Conservation (phyloP, 2,329 filamentous ascomycete genomes). For the Capronia epimyces region DNA sequence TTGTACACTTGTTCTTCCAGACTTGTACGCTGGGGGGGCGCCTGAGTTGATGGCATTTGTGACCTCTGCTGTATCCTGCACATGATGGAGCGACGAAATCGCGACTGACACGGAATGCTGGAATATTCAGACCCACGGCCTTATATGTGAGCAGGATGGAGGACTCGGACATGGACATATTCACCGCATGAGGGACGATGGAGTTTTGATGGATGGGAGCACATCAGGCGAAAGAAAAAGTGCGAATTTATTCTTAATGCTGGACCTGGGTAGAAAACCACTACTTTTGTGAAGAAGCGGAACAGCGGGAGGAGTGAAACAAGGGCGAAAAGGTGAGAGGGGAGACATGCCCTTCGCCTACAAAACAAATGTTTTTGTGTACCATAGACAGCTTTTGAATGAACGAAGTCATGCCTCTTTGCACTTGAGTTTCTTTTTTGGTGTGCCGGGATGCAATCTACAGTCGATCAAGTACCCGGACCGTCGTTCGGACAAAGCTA, state of each 20-base stretch:
- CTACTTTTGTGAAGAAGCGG: background rate
- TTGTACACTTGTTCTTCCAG: conserved; percentile 23
- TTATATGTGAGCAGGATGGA: conserved; percentile 10
- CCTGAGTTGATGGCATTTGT: conserved; percentile 11
- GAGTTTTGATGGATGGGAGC: conserved; percentile 17
- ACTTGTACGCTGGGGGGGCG: conserved; percentile 11
- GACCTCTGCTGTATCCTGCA: conserved; percentile 17
- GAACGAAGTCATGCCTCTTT: background rate
- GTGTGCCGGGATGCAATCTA: no score
- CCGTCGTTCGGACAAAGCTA: no score
- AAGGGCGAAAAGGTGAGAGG: no score
- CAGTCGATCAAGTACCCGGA: no score
- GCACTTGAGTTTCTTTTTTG: background rate
- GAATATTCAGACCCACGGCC: background rate
- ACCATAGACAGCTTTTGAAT: conserved; percentile 13
- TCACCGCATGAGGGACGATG: conserved; percentile 22
- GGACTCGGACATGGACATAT: conserved; percentile 12
- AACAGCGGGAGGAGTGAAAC: no score
- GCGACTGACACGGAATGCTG: background rate
- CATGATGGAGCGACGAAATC: conserved; percentile 16
- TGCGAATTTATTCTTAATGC: conserved; percentile 21
- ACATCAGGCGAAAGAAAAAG: conserved; percentile 1
- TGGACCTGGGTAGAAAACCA: background rate
- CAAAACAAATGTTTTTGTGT: conserved; percentile 9
- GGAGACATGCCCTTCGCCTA: background rate